phyloP scores from a whole-genome alignment of 2,329 filamentous ascomycete species.

The Colletotrichum sp. region DNA sequence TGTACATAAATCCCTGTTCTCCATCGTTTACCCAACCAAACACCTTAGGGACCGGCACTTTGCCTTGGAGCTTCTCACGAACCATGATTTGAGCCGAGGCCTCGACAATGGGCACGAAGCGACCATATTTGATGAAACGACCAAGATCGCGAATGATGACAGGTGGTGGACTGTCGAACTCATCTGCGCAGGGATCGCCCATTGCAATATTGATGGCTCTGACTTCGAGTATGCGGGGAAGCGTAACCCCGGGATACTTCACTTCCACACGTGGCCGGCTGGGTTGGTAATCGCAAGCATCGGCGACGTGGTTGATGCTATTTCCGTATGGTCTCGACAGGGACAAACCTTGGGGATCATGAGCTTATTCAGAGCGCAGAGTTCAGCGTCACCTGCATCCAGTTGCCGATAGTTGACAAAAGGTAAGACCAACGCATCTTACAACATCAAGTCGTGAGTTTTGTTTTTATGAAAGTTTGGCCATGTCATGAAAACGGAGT shows the following conservation, averaged over 20 bases:
- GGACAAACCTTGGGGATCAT: background rate
- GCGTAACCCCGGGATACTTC: background rate
- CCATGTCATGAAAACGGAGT: background rate
- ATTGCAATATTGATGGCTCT: background rate
- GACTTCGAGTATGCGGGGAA: background rate
- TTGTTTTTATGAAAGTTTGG: background rate
- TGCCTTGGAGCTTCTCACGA: background rate
- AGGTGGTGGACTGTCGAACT: background rate
- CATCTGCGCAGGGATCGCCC: background rate
- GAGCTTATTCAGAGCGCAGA: background rate
- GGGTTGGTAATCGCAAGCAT: background rate
- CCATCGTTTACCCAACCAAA: background rate
- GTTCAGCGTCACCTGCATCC: background rate
- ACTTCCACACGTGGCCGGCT: background rate
- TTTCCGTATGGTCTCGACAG: background rate
- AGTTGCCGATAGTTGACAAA: background rate
- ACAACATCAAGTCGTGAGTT: background rate
- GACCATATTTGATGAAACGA: background rate
- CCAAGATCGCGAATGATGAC: background rate
- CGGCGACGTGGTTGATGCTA: background rate
- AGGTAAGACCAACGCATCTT: background rate
- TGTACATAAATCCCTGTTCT: background rate
- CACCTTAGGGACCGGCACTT: background rate
- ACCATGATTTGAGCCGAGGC: background rate
- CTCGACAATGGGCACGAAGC: background rate